Conservation (phyloP, 1,139 yeast genomes). For the Kodamaea arcana region DNA sequence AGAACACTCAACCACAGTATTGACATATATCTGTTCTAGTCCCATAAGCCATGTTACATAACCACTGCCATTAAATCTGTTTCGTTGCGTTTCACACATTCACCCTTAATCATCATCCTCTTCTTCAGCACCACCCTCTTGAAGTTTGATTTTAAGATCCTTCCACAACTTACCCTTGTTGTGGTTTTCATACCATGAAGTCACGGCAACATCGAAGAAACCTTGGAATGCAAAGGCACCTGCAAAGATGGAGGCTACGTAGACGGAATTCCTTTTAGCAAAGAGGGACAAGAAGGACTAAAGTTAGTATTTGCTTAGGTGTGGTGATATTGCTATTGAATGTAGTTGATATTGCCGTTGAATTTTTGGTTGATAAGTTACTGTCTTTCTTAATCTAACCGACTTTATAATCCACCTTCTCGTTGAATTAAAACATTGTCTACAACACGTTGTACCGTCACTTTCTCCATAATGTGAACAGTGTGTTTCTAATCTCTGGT, state of each 20-base stretch:
- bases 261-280: conserved; percentile 90
- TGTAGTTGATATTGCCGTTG: no score
- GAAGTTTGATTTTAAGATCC: conserved; percentile 72
- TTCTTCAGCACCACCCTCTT: conserved; percentile 54
- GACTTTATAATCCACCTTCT: no score
- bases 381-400: no score
- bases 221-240: conserved; percentile 90
- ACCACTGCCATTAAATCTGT: neutral
- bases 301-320: conserved; percentile 12
- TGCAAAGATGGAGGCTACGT: conserved; percentile 79
- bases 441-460: no score
- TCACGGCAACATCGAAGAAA: conserved; percentile 74
- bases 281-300: conserved; percentile 25
- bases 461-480: no score
- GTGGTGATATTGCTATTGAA: no score
- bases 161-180: conserved; percentile 97
- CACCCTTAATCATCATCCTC: conserved; percentile 39
- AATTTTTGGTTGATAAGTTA: neutral
- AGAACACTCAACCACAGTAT: no score
- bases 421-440: no score
- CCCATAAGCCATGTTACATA: no score
- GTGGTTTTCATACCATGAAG: conserved; percentile 79
- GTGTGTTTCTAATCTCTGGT: no score
- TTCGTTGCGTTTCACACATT: neutral
- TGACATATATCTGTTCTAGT: no score